A percentile compares a stretch with the other conserved stretches of the same genome.
Evolutionary conservation across 257 asterid genomes (phyloP).

Genomic region (Fraxinus cuspidata): DNA sequence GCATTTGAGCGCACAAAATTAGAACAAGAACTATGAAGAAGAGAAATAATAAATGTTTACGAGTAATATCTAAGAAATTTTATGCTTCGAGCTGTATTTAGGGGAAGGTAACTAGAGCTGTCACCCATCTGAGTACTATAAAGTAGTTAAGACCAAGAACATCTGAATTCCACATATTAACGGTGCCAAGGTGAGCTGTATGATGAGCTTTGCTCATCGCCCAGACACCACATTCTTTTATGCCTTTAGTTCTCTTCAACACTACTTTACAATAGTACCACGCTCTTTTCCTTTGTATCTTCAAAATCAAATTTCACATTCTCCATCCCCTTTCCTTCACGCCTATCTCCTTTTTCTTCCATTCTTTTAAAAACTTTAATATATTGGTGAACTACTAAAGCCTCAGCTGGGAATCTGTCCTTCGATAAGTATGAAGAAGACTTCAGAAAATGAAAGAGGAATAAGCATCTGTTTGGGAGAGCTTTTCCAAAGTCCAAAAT

Average conservation of each 20-base stretch:
- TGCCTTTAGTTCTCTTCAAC: background rate
- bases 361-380: background rate
- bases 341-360: background rate
- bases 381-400: background rate
- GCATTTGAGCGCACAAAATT: background rate
- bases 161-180: slow-evolving; percentile 6
- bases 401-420: background rate
- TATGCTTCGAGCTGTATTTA: slow-evolving; percentile 1
- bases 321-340: background rate
- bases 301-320: background rate
- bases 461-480: background rate
- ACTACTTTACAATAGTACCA: background rate
- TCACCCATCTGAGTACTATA: background rate
- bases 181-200: slow-evolving; percentile 11
- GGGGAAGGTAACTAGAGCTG: background rate
- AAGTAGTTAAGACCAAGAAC: background rate
- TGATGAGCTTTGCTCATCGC: slow-evolving; percentile 10
- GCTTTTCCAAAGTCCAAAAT: background rate
- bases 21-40: slow-evolving; percentile 10
- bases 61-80: background rate
- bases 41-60: background rate
- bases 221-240: slow-evolving; percentile 3
- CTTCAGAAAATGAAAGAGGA: background rate
- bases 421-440: background rate
- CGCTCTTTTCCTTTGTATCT: slow-evolving; percentile 7